phyloP scores from a whole-genome alignment of 129 eudicot species.

The Chrysanthemum seticuspe region DNA sequence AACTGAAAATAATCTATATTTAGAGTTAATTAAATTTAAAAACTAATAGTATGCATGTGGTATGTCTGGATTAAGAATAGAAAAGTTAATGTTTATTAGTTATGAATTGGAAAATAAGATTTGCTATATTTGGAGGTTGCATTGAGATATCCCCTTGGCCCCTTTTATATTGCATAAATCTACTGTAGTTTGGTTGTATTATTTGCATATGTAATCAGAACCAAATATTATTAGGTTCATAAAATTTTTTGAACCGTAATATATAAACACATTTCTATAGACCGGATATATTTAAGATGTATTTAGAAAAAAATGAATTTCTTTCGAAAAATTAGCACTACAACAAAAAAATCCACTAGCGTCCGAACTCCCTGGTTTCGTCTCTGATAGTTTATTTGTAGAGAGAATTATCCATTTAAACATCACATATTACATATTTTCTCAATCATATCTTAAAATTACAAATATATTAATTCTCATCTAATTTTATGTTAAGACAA shows the following conservation, averaged over 20 bases:
- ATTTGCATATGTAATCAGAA: too few relatives aligned
- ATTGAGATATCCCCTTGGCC: slow-evolving; percentile 31
- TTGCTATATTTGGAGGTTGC: slow-evolving; percentile 26
- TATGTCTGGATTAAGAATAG: slow-evolving; percentile 30
- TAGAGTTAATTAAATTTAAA: slow-evolving; percentile 7
- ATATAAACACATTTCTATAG: too few relatives aligned
- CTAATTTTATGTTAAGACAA: too few relatives aligned
- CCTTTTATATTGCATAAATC: slow-evolving; percentile 21
- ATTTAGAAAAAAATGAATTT: too few relatives aligned
- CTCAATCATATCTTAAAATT: background rate
- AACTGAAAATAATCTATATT: slow-evolving; percentile 11
- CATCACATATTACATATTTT: background rate
- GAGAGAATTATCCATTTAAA: too few relatives aligned
- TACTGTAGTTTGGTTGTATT: background rate
- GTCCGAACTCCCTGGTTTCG: too few relatives aligned
- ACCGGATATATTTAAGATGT: too few relatives aligned
- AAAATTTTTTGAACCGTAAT: too few relatives aligned
- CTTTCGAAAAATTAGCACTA: too few relatives aligned
- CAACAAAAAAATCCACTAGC: too few relatives aligned
- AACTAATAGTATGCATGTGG: slow-evolving; percentile 22
- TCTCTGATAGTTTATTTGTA: background rate
- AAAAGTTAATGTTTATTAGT: background rate
- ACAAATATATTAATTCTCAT: too few relatives aligned
- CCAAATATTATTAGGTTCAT: too few relatives aligned
- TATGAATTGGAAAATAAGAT: slow-evolving; percentile 15